Base-by-base conservation (phyloP, 179 eudicot genomes). In the Patellifolia procumbens region DNA sequence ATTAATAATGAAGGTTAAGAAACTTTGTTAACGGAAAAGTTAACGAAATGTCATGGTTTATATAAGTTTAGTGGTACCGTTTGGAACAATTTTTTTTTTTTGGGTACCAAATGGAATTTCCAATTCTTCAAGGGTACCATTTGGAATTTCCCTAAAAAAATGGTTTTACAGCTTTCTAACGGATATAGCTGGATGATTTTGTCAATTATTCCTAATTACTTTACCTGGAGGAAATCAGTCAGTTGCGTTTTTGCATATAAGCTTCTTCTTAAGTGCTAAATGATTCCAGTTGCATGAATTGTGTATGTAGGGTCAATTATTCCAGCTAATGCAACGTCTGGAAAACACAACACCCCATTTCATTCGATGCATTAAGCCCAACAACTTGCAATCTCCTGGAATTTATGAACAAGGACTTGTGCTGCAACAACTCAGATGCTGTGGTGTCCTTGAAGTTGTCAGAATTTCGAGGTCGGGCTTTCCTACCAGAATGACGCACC, bases 341-440 rank as follows among this genome's bases (percentile, higher is more conserved):
- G 99, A 88, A 85, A 89, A 79, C 80, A 96, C 99, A 68, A 96
- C 99, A 7, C 97, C 99, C 49, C 99, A 96, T 86, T 96, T 93
- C 81, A 90, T 96, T 75, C 92, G 99, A 70, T 96, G 99, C 85
- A 93, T 96, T 83, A 96, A 96, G 89, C 95, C 99, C 76, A 96
- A 96, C 87, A 90, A 88, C 79, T 78, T 82, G 73, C 96, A 96
- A 74, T 89, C 92, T 78, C 92, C 99, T 74, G 97, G 94, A 75
- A 82, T 74, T 26, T 96, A 90, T 77, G 91, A 91, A 78, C 97
- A 96, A 85, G 86, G 86, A 73, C 88, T 96, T 61, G 94, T 91
- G 19, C 76, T 96, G 81, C 96, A 96, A 74, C 99, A 96, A 76
- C 93, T 96, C 60, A 81, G 96, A 82, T 93, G 98, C 76, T 96